Conservation (phyloP, 2,329 filamentous ascomycete genomes). For the Pseudopyricularia cyperi region DNA sequence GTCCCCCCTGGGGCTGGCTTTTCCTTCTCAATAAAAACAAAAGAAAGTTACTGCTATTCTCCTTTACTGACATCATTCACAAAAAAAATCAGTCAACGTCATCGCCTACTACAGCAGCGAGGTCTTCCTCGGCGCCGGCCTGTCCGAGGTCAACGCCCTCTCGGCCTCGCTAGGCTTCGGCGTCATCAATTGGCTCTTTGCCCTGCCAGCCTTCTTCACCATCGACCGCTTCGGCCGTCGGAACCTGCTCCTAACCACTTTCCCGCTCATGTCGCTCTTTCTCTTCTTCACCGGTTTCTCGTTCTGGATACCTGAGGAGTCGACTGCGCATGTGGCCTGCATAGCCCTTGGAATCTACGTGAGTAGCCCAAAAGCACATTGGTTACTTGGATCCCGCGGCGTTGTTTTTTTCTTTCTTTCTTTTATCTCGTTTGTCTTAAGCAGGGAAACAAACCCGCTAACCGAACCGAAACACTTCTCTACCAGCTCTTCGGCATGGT, state of each 20-base stretch:
- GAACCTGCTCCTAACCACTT: constrained; percentile 49
- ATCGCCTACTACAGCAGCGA: constrained; percentile 49
- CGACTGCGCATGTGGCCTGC: constrained; percentile 25
- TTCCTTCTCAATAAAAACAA: no score
- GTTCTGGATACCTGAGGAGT: constrained; percentile 26
- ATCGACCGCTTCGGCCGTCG: constrained; percentile 57
- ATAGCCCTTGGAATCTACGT: constrained; percentile 33
- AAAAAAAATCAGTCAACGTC: constrained; percentile 19
- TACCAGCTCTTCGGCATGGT: constrained; percentile 25
- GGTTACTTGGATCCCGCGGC: no score
- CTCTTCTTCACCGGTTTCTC: constrained; percentile 32
- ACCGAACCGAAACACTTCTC: no score
- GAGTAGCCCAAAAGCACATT: no score
- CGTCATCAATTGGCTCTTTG: constrained; percentile 52
- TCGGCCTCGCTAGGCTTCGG: constrained; percentile 51
- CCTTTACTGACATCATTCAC: background rate
- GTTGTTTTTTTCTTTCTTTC: no score
- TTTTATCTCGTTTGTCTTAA: no score
- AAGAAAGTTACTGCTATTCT: no score
- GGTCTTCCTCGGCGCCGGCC: constrained; percentile 44
- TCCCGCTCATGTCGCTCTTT: constrained; percentile 48
- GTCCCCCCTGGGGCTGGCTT: background rate
- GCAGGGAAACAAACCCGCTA: no score
- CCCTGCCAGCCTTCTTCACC: constrained; percentile 49
- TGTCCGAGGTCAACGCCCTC: constrained; percentile 37